These are phyloP conservation scores for Theobroma grandiflorum DNA, from an alignment of 441 rosid genomes.

Conservation along the genomic window DNA sequence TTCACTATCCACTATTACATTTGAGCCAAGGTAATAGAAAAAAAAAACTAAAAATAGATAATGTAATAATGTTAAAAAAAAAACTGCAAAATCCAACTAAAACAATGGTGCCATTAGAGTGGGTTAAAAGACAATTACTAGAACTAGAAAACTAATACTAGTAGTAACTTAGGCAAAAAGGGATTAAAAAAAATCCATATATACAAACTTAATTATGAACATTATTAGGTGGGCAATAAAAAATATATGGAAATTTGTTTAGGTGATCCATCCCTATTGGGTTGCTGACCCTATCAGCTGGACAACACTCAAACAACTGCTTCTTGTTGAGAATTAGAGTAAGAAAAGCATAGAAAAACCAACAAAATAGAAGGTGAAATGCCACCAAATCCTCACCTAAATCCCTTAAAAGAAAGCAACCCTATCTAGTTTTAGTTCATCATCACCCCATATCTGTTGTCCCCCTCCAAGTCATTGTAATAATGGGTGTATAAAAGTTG, in stretches of 20 bases:
- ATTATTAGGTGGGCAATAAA: background rate
- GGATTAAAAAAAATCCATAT: too few species aligned
- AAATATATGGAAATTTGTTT: background rate
- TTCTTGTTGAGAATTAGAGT: conserved; percentile 20
- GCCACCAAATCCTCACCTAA: conserved; percentile 54
- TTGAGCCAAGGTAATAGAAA: too few species aligned
- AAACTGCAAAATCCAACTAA: too few species aligned
- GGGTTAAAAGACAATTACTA: background rate
- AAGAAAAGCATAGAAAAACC: background rate
- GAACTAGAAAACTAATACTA: background rate
- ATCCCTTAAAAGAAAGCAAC: background rate
- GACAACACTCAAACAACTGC: background rate
- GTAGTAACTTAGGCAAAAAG: background rate
- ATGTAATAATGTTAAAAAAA: too few species aligned
- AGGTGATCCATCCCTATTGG: conserved; percentile 16
- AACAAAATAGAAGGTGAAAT: conserved; percentile 46
- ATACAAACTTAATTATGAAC: too few species aligned
- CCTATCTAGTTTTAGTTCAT: background rate
- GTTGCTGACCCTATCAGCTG: background rate
- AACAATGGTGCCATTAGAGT: background rate
- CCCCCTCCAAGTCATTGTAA: background rate
- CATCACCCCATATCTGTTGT: background rate
- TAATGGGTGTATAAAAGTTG: background rate
- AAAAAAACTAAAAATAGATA: too few species aligned
- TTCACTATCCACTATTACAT: too few species aligned